These are phyloP conservation scores for Zygoascus tannicola DNA, from an alignment of 805 yeast species.

Conservation along the genomic window DNA sequence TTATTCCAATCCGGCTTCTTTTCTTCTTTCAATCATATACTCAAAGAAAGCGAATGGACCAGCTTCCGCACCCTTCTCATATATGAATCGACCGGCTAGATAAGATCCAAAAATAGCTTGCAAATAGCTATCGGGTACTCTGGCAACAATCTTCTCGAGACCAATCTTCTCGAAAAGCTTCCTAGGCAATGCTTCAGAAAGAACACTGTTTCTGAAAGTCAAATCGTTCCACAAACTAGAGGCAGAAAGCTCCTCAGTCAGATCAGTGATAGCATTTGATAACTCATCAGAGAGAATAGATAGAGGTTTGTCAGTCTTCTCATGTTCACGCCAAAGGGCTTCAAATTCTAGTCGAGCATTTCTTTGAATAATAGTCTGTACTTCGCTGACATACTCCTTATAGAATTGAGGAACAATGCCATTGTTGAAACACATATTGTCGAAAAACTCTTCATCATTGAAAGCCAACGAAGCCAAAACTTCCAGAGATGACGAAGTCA, in stretches of 20 bases:
- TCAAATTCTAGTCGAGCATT: slow-evolving; percentile 84
- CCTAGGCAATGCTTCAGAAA: slow-evolving; percentile 69
- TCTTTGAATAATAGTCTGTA: slow-evolving; percentile 60
- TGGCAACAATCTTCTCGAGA: slow-evolving; percentile 53
- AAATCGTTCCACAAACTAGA: slow-evolving; percentile 80
- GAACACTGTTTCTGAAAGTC: slow-evolving; percentile 64
- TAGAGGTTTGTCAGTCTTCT: slow-evolving; percentile 51
- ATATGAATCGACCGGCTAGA: slow-evolving; percentile 77
- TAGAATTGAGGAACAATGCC: slow-evolving; percentile 62
- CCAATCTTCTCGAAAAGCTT: slow-evolving; percentile 53
- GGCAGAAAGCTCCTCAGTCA: slow-evolving; percentile 75
- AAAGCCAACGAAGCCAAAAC: slow-evolving; percentile 90
- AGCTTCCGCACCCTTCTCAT: slow-evolving; percentile 68
- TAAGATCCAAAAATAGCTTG: slow-evolving; percentile 82
- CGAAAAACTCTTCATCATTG: slow-evolving; percentile 72
- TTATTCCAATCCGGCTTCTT: not conserved
- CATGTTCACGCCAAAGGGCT: slow-evolving; percentile 71
- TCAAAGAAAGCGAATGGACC: slow-evolving; percentile 49
- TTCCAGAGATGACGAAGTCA: slow-evolving; percentile 90
- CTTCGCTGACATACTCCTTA: slow-evolving; percentile 72
- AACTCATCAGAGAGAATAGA: slow-evolving; percentile 67
- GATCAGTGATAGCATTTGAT: slow-evolving; percentile 72
- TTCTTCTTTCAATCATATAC: slow-evolving; percentile 30
- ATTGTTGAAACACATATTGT: slow-evolving; percentile 59
- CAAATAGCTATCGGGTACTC: slow-evolving; percentile 83